Base-by-base conservation (phyloP, 805 yeast species). In the Priceomyces melissophilus region DNA sequence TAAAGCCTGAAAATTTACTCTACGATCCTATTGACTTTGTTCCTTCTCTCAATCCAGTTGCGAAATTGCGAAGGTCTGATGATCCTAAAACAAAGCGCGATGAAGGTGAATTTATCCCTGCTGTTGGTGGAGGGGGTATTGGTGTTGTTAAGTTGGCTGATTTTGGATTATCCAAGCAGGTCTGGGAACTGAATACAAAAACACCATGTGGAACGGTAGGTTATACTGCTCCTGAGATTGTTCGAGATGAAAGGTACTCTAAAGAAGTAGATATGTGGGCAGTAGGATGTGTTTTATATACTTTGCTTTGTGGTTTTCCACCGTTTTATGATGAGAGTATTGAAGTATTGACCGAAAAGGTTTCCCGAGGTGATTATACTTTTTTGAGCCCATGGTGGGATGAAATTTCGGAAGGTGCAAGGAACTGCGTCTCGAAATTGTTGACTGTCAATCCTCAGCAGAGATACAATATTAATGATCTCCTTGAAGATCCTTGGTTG, bases 181-280 rank as follows among this genome's bases (percentile, higher is more conserved):
- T 91, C 26, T 84, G 89, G 82, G 87, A 84, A 54, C 77, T 82
- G 37, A 86, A 86, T 53, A 87, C 97, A 15, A 87, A 88, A 74
- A 93, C 99, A 0, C 99, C 99, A 0, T 93, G 99, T 66, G 99
- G 99, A 38, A 93, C 99, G 1, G 96, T 93, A 12, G 98, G 98
- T 3, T 93, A 93, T 57, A 91, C 98, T 2, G 99, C 99, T 0
- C 99, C 99, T 0, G 99, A 93, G 63, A 91, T 93, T 52, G 98
- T 93, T 31, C 82, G 84, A 49, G 98, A 93, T 61, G 95, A 90
- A 67, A 75, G 82, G 35, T 93, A 93, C 58, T 86, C 96, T 1
- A 88, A 87, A 67, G 84, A 89, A 48, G 99, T 93, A 29, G 99
- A 93, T 60, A 87, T 93, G 93, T 93, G 99, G 99, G 97, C 97